A percentile compares a stretch with the other conserved stretches of the same genome.
Evolutionary conservation across 2,329 filamentous ascomycete species (phyloP).

Genomic region (Talaromyces pinophilus): DNA sequence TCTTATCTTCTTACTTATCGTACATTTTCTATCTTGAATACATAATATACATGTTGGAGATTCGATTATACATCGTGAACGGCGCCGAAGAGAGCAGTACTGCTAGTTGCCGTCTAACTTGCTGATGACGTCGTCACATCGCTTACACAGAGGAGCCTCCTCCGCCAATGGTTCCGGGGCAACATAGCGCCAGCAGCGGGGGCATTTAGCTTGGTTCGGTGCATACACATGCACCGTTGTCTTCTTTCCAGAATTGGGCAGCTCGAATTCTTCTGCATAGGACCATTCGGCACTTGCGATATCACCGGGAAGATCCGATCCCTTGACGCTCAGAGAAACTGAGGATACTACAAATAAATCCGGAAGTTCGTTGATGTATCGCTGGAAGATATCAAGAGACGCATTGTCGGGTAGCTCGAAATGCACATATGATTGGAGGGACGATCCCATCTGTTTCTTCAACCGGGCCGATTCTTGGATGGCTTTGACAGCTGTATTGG

Average conservation of each 20-base stretch:
- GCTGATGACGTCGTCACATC: constrained; percentile 69
- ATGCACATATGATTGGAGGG: constrained; percentile 72
- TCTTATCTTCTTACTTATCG: background rate
- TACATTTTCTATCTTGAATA: background rate
- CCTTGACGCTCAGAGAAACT: constrained; percentile 52
- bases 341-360: constrained; percentile 70
- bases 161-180: constrained; percentile 55
- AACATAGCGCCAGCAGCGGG: constrained; percentile 84
- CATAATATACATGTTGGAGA: constrained; percentile 1
- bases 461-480: constrained; percentile 72
- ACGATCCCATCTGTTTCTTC: constrained; percentile 74
- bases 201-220: constrained; percentile 68
- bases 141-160: constrained; percentile 63
- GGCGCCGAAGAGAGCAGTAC: background rate
- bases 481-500: constrained; percentile 69
- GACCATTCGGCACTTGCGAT: constrained; percentile 44
- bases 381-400: constrained; percentile 31
- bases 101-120: constrained; percentile 31
- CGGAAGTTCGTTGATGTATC: constrained; percentile 54
- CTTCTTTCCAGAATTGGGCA: constrained; percentile 32
- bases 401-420: constrained; percentile 32
- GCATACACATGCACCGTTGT: constrained; percentile 47
- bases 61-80: constrained; percentile 2
- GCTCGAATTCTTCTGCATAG: constrained; percentile 46
- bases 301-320: constrained; percentile 27